These are phyloP conservation scores for Xanthoconium separans DNA, from an alignment of 1,284 basidiomycete genomes.

Conservation along the genomic window DNA sequence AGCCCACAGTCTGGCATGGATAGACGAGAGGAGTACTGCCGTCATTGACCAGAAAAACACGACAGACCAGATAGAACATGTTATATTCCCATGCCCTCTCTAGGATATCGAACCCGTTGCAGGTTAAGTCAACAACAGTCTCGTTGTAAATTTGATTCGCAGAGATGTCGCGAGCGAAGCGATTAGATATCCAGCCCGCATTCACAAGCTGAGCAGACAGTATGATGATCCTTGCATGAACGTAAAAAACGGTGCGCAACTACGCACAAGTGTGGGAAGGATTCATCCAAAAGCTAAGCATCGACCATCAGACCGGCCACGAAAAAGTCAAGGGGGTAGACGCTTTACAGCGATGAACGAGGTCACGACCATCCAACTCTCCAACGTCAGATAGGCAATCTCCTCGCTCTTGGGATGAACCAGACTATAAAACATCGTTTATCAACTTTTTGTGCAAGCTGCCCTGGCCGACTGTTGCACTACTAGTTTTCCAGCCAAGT, in stretches of 20 bases:
- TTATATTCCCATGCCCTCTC: constrained; percentile 40
- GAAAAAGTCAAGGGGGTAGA: background rate
- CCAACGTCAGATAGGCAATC: constrained; percentile 40
- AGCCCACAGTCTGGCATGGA: constrained; percentile 35
- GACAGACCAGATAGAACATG: constrained; percentile 37
- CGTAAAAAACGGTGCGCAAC: background rate
- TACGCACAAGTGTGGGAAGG: constrained; percentile 46
- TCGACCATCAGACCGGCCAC: background rate
- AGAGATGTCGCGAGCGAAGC: constrained; percentile 32
- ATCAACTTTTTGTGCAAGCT: background rate
- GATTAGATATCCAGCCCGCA: constrained; percentile 43
- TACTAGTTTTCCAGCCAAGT: constrained; percentile 37
- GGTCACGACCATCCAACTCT: constrained; percentile 44
- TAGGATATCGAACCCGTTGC: constrained; percentile 37
- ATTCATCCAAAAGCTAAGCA: constrained; percentile 46
- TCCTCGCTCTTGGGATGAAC: constrained; percentile 40
- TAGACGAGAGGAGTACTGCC: background rate
- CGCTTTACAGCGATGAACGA: constrained; percentile 41
- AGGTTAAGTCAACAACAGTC: constrained; percentile 37
- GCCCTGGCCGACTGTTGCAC: background rate
- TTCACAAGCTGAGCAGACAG: constrained; percentile 43
- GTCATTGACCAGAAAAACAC: background rate
- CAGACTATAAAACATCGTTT: constrained; percentile 10
- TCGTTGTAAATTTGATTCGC: constrained; percentile 33
- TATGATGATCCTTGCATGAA: constrained; percentile 28